Percentiles rank a stretch among this genome's conserved stretches.
phyloP scores from a whole-genome alignment of 352 stramenopile genomes.

The Pythium aristosporum region DNA sequence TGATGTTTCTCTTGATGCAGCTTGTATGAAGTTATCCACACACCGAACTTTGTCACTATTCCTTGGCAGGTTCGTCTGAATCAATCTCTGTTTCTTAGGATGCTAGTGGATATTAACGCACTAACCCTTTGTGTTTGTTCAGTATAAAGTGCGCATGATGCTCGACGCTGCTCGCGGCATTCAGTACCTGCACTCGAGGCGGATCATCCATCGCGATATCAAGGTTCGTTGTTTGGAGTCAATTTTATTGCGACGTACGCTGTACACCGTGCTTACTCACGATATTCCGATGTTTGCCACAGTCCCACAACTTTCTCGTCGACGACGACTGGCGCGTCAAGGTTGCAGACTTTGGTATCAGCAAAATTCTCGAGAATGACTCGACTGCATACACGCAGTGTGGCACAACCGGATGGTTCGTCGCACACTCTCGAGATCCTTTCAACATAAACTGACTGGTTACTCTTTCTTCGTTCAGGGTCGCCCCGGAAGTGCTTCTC shows the following conservation, averaged over 20 bases:
- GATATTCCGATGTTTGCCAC: neutral
- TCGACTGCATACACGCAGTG: slow-evolving; percentile 83
- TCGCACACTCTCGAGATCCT: neutral
- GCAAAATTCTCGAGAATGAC: slow-evolving; percentile 85
- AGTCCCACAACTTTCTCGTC: slow-evolving; percentile 90
- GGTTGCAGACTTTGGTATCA: slow-evolving; percentile 88
- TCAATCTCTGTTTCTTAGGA: neutral
- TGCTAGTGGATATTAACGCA: neutral
- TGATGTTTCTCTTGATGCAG: slow-evolving; percentile 29
- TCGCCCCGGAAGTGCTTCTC: slow-evolving; percentile 84
- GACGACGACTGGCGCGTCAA: slow-evolving; percentile 90
- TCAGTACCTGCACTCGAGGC: slow-evolving; percentile 84
- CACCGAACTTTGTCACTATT: slow-evolving; percentile 87
- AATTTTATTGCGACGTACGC: neutral
- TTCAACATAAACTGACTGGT: neutral
- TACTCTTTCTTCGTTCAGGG: slow-evolving; percentile 38
- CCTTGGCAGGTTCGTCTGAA: slow-evolving; percentile 74
- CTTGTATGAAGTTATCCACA: slow-evolving; percentile 89
- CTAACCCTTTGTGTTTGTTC: slow-evolving; percentile 4
- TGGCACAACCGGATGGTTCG: slow-evolving; percentile 82
- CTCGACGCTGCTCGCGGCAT: slow-evolving; percentile 86
- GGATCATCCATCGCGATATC: slow-evolving; percentile 89
- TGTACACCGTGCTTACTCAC: neutral
- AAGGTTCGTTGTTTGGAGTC: slow-evolving; percentile 47
- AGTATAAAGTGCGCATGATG: slow-evolving; percentile 92